Evolutionary conservation across 179 eudicot genomes (phyloP).

Genomic region (Spergularia azorica): DNA sequence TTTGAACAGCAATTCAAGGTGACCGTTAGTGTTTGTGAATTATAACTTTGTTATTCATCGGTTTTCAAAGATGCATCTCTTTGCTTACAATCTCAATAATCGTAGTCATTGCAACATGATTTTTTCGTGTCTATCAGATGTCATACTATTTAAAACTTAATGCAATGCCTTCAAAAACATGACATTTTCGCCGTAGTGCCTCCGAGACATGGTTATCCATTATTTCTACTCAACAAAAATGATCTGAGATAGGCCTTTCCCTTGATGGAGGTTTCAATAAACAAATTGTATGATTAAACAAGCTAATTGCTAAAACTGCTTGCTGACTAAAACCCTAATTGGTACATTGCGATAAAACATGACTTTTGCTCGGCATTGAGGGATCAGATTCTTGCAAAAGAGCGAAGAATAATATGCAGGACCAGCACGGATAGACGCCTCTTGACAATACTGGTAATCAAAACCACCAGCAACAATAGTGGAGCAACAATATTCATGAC

Average conservation of each 20-base stretch:
- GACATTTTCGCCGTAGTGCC: too few species aligned
- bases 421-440: slow-evolving; percentile 14
- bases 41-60: too few species aligned
- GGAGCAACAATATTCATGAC: slow-evolving; percentile 16
- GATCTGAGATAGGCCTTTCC: not conserved
- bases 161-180: too few species aligned
- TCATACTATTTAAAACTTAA: too few species aligned
- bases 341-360: slow-evolving; percentile 23
- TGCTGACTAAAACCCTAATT: slow-evolving; percentile 5
- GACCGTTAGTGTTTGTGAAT: not conserved
- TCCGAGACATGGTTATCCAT: too few species aligned
- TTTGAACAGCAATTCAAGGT: not conserved
- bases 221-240: not conserved
- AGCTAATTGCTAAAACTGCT: slow-evolving; percentile 4
- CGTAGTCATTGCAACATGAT: too few species aligned
- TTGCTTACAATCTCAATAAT: too few species aligned
- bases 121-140: too few species aligned
- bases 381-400: slow-evolving; percentile 13
- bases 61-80: too few species aligned
- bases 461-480: slow-evolving; percentile 24
- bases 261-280: not conserved
- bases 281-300: slow-evolving; percentile 6
- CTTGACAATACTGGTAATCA: slow-evolving; percentile 21
- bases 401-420: slow-evolving; percentile 10
- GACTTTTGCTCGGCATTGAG: slow-evolving; percentile 13